Percentiles rank a stretch among this genome's conserved stretches.
Evolutionary conservation across 495 filamentous ascomycete species (phyloP).

Genomic region (Platismatia glauca): DNA sequence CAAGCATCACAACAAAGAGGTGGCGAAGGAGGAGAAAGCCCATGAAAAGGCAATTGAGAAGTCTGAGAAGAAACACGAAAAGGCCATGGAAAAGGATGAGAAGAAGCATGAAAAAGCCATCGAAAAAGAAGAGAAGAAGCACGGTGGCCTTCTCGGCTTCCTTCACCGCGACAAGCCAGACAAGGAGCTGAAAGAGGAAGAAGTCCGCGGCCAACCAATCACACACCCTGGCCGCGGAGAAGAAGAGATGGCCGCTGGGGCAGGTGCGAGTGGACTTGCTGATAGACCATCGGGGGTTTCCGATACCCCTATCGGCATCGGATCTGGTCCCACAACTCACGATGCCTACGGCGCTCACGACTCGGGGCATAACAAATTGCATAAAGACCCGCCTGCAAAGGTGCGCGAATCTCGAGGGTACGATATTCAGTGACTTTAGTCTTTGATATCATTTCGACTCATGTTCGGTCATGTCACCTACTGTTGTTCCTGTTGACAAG

Average conservation of each 20-base stretch:
- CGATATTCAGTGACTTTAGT: neutral
- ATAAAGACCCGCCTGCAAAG: constrained; percentile 19
- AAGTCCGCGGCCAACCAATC: constrained; percentile 7
- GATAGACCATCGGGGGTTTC: constrained; percentile 8
- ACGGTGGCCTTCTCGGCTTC: constrained; percentile 21
- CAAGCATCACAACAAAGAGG: constrained; percentile 25
- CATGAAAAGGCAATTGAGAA: constrained; percentile 18
- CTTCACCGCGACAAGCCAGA: constrained; percentile 22
- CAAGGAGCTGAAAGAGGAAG: constrained; percentile 23
- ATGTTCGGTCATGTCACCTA: neutral
- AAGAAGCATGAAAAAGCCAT: constrained; percentile 17
- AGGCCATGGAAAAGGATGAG: constrained; percentile 18
- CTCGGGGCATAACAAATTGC: constrained; percentile 20
- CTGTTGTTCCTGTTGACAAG: neutral
- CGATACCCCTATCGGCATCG: constrained; percentile 13
- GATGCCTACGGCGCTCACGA: constrained; percentile 19
- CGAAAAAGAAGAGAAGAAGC: constrained; percentile 22
- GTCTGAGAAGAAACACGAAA: constrained; percentile 16
- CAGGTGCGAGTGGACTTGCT: constrained; percentile 6
- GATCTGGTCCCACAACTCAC: constrained; percentile 18
- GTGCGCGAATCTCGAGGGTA: constrained; percentile 16
- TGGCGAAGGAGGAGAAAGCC: constrained; percentile 22
- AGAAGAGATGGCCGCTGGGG: constrained; percentile 16
- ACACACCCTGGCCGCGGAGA: neutral
- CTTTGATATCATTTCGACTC: neutral